A percentile compares a stretch with the other conserved stretches of the same genome.
phyloP scores from a whole-genome alignment of 2,329 filamentous ascomycete species.

The Zymoseptoria passerinii region DNA sequence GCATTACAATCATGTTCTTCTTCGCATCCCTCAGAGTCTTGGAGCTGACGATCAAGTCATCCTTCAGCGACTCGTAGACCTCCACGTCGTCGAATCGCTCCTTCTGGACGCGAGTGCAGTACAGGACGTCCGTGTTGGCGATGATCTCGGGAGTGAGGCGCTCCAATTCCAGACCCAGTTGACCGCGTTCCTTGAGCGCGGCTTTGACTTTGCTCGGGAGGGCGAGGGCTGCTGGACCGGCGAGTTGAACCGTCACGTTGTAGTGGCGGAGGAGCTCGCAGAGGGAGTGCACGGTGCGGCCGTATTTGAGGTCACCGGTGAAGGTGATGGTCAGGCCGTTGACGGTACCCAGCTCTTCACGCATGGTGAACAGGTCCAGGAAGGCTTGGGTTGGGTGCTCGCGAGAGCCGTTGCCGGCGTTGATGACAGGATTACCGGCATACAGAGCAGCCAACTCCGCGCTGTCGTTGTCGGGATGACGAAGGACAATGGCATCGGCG shows the following conservation, averaged over 20 bases:
- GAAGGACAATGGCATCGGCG: slow-evolving; percentile 88
- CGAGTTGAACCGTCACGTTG: slow-evolving; percentile 86
- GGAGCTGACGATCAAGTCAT: slow-evolving; percentile 84
- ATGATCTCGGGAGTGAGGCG: slow-evolving; percentile 81
- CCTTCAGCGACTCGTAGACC: slow-evolving; percentile 81
- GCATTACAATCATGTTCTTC: slow-evolving; percentile 86
- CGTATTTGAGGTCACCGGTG: slow-evolving; percentile 84
- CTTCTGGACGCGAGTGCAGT: slow-evolving; percentile 94
- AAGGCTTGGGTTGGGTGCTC: slow-evolving; percentile 98
- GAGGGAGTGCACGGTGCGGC: slow-evolving; percentile 88
- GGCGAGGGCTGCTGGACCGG: slow-evolving; percentile 68
- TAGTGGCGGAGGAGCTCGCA: slow-evolving; percentile 93
- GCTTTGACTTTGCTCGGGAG: slow-evolving; percentile 69
- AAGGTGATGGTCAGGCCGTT: slow-evolving; percentile 95
- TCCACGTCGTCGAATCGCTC: slow-evolving; percentile 79
- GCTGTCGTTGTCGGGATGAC: slow-evolving; percentile 76
- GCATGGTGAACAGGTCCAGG: slow-evolving; percentile 95
- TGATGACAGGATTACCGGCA: slow-evolving; percentile 87
- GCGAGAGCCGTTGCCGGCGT: slow-evolving; percentile 89
- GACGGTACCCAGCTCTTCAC: slow-evolving; percentile 92
- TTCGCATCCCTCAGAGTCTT: slow-evolving; percentile 84
- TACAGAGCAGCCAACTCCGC: slow-evolving; percentile 78
- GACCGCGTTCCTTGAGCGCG: slow-evolving; percentile 62
- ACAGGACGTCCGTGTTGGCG: slow-evolving; percentile 79
- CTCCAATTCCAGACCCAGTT: slow-evolving; percentile 67